Evolutionary conservation across 305 asterid species (phyloP), one percentile per base, ranked within the genome.

Genomic region (Plantago coronopus): DNA sequence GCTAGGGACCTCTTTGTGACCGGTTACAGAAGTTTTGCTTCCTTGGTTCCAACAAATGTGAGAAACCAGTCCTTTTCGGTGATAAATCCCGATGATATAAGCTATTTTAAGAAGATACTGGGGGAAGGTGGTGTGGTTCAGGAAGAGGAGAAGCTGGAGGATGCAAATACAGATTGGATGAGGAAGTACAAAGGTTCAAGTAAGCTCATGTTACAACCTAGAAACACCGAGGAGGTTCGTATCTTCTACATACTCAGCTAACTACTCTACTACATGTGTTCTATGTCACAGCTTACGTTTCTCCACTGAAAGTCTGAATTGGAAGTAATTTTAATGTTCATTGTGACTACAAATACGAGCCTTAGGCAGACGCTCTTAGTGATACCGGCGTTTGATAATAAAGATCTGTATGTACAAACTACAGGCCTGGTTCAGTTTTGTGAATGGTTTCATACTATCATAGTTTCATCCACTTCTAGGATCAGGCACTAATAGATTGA

Each of bases 111-210:
- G 79, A 84, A 74, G 65, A 61, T 80, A 54, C 70, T 89, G 73
- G 98, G 97, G 27, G 94, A 86, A 42, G 86, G 70, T 67, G 91
- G 91, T 63, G 95, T 91, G 58, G 76, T 86, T 71, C 88, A 84
- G 78, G 98, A 86, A 7, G 78, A 80, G 73, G 87, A 77, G 69
- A 84, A 72, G 60, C 74, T 91, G 67, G 85, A 84, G 62, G 88
- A 82, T 69, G 95, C 85, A 31, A 91, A 91, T 76, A 86, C 83
- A 1, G 98, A 91, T 78, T 91, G 98, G 98, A 81, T 89, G 96
- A 77, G 79, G 67, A 86, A 86, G 73, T 71, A 86, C 79, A 83
- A 79, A 79, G 98, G 98, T 65, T 76, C 89, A 48, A 86, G 98
- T 70, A 86, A 81, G 79, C 93, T 91, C 67, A 76, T 89, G 94